Evolutionary conservation across 352 stramenopile genomes (phyloP).

Genomic region (Thalassiosira livingstoniorum): DNA sequence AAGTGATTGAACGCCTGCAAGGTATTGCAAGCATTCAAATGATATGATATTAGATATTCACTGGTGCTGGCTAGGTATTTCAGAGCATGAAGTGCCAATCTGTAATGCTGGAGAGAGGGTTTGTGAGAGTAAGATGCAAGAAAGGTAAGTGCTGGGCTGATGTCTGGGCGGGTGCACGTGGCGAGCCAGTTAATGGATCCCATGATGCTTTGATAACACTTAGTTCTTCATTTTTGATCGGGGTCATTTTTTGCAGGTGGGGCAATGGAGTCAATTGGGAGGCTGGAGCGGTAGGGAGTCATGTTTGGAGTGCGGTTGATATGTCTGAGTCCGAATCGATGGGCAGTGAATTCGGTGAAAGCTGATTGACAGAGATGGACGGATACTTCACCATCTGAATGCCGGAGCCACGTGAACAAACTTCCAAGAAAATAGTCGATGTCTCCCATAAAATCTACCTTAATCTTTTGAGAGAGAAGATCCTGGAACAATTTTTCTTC

Average conservation of each 20-base stretch:
- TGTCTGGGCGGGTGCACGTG: conserved; percentile 39
- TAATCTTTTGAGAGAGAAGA: not conserved
- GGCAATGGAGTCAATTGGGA: conserved; percentile 39
- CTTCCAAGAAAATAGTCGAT: conserved; percentile 28
- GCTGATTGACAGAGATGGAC: conserved; percentile 31
- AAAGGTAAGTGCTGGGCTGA: conserved; percentile 33
- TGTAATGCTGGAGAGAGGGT: conserved; percentile 5
- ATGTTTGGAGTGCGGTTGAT: conserved; percentile 15
- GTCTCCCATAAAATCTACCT: conserved; percentile 39
- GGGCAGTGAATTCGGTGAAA: conserved; percentile 23
- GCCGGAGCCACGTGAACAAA: conserved; percentile 18
- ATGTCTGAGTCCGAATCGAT: conserved; percentile 29
- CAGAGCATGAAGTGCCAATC: conserved; percentile 21
- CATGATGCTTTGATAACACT: conserved; percentile 39
- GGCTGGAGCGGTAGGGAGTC: conserved; percentile 31
- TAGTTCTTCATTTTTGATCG: not conserved
- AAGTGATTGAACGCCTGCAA: conserved; percentile 28
- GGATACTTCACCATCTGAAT: conserved; percentile 14
- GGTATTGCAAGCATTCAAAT: conserved; percentile 1
- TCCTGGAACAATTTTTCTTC: conserved; percentile 3
- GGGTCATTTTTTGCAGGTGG: not conserved
- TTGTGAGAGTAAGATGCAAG: conserved; percentile 41
- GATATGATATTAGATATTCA: conserved; percentile 23
- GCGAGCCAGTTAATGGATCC: conserved; percentile 42
- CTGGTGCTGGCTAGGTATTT: conserved; percentile 41